Evolutionary conservation across 2,329 filamentous ascomycete species (phyloP).

Genomic region (Colletotrichum lini): DNA sequence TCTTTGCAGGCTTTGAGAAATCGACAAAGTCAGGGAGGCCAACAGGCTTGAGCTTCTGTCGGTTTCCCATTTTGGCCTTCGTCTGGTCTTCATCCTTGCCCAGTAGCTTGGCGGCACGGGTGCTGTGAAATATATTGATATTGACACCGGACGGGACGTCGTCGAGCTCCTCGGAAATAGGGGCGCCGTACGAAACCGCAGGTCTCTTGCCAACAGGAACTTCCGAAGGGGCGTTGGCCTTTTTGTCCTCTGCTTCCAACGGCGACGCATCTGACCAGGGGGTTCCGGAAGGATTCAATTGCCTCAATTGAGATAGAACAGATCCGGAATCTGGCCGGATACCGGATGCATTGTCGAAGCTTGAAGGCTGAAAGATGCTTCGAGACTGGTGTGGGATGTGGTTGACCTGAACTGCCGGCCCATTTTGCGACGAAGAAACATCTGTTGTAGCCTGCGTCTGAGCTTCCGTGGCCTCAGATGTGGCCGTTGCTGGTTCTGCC

Average conservation of each 20-base stretch:
- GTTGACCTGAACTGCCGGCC: not conserved
- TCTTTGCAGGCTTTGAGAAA: conserved; percentile 24
- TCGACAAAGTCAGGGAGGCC: conserved; percentile 46
- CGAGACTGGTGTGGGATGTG: conserved; percentile 37
- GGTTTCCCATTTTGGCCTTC: conserved; percentile 13
- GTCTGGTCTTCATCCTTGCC: conserved; percentile 20
- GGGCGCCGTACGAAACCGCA: conserved; percentile 9
- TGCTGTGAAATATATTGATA: conserved; percentile 65
- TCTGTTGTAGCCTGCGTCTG: not conserved
- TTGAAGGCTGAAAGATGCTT: conserved; percentile 4
- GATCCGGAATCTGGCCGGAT: conserved; percentile 31
- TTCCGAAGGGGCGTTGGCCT: not conserved
- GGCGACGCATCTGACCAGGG: conserved; percentile 37
- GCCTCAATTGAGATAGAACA: conserved; percentile 36
- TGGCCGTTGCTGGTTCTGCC: not conserved
- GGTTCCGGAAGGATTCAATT: conserved; percentile 24
- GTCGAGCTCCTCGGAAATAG: conserved; percentile 45
- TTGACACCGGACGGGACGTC: conserved; percentile 59
- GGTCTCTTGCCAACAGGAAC: not conserved
- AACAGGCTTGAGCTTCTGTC: conserved; percentile 40
- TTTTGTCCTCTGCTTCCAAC: conserved; percentile 6
- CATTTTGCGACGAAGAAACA: not conserved
- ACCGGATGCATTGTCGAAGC: conserved; percentile 15
- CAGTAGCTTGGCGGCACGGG: conserved; percentile 61
- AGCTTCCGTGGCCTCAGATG: not conserved